Percentiles rank a stretch among this genome's conserved stretches.
Conservation (phyloP, 164 flowering plant genomes). For the Dillenia turbinata region DNA sequence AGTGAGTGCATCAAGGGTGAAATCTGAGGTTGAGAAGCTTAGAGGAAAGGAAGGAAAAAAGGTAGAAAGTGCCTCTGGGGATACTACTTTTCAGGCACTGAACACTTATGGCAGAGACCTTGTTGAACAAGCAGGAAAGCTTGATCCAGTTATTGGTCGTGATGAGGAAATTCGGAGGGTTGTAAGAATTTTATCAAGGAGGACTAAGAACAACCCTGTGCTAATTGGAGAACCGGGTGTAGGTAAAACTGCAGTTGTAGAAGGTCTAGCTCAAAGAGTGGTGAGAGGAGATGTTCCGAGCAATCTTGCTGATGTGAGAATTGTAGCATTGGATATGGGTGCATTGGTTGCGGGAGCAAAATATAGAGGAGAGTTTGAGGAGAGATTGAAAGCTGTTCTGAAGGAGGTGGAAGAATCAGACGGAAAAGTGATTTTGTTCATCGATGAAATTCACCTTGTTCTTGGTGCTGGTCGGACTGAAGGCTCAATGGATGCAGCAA, state of each 20-base stretch:
- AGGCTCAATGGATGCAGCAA: slow-evolving; percentile 92
- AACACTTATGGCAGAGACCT: slow-evolving; percentile 86
- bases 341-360: slow-evolving; percentile 79
- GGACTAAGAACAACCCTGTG: slow-evolving; percentile 84
- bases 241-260: slow-evolving; percentile 88
- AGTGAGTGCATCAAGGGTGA: slow-evolving; percentile 45
- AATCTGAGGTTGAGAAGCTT: slow-evolving; percentile 75
- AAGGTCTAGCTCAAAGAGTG: slow-evolving; percentile 85
- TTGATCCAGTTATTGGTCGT: slow-evolving; percentile 85
- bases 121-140: slow-evolving; percentile 80
- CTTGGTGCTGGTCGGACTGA: slow-evolving; percentile 78
- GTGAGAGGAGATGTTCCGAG: slow-evolving; percentile 82
- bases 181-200: slow-evolving; percentile 62
- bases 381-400: slow-evolving; percentile 64
- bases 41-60: slow-evolving; percentile 78
- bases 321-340: slow-evolving; percentile 83
- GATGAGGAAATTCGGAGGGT: slow-evolving; percentile 89
- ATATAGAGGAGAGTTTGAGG: slow-evolving; percentile 82
- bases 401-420: slow-evolving; percentile 86
- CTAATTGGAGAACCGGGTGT: slow-evolving; percentile 90
- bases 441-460: slow-evolving; percentile 84
- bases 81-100: slow-evolving; percentile 72
- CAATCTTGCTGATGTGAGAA: slow-evolving; percentile 70
- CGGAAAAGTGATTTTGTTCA: slow-evolving; percentile 77
- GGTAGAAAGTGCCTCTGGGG: slow-evolving; percentile 86